Evolutionary conservation across 2,329 filamentous ascomycete species (phyloP), one percentile per base, ranked within the genome.

Genomic region (Alternaria gansuensis): DNA sequence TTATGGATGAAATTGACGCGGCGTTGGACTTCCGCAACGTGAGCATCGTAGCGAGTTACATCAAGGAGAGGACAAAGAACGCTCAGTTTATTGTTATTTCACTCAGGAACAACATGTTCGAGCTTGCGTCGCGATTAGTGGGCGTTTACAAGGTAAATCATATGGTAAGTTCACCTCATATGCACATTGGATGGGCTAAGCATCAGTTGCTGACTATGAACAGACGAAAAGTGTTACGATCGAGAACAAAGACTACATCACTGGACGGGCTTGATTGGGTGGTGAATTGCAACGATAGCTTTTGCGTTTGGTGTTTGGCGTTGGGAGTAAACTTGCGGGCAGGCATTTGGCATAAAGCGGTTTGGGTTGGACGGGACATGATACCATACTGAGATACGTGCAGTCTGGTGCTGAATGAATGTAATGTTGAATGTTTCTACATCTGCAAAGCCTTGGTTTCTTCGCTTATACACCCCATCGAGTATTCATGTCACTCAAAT

Each of bases 121-220:
- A 99, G 83, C 87, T 99, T 64, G 94, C 96, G n/a, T 88, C 92
- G 57, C 87, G 96, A 55, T 85, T 99, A 59, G 93, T 99, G 13
- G 96, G 96, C 68, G 95, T 99, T 55, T 99, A 99, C 84, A 99
- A 99, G 84, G 95, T 99, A 77, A 98, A 96, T 80, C 94, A 99
- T 79, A 99, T 98, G 88, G 83, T 85, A 73, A 73, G 82, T 69
- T 31, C 36, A 33, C 17, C 11, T 28, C 14, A n/a, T 17, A 43
- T 31, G 17, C 44, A 48, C 31, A 21, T 23, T n/a, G 24, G 43
- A 33, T n/a, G 11, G 39, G 28, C 17, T 43, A 10, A 23, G 44
- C 31, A 17, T 31, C 41, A 13, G 23, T 17, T 41, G 37, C 67
- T 72, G 55, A 74, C 60, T 24, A 28, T 34, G n/a, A 9, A n/a